Percentiles rank a stretch among this genome's conserved stretches.
Conservation (phyloP, 371 early-diverging fungal genomes). For the Mucor piriformis region DNA sequence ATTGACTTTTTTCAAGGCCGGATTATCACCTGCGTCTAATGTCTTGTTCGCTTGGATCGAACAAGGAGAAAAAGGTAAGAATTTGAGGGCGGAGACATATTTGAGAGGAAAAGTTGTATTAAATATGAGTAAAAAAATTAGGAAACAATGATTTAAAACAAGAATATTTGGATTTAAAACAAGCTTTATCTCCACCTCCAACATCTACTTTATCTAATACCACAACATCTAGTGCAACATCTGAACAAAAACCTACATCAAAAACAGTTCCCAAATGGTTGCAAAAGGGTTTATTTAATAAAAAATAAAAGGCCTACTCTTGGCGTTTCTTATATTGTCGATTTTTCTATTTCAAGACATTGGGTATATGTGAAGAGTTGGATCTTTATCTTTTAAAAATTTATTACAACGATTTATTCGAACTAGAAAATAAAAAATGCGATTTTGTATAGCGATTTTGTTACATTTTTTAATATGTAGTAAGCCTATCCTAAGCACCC, state of each 20-base stretch:
- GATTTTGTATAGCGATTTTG: no score
- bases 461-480: no score
- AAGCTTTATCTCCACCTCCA: conserved; percentile 24
- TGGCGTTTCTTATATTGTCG: no score
- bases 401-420: no score
- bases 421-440: no score
- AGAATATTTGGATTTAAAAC: conserved; percentile 36
- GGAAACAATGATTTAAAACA: conserved; percentile 11
- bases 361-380: no score
- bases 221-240: neutral
- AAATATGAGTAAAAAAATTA: no score
- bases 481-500: no score
- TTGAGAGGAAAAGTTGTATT: no score
- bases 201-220: conserved; percentile 2
- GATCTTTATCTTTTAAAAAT: no score
- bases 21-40: conserved; percentile 52
- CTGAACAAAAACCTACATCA: conserved; percentile 8
- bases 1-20: conserved; percentile 46
- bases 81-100: no score
- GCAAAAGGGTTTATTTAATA: conserved; percentile 53
- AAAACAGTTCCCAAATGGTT: conserved; percentile 52
- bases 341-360: no score
- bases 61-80: conserved; percentile 27
- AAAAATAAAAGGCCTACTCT: conserved; percentile 38
- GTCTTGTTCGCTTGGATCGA: conserved; percentile 53